phyloP scores from a whole-genome alignment of 805 yeast species.

The Isabelozyma pseudorhagii region DNA sequence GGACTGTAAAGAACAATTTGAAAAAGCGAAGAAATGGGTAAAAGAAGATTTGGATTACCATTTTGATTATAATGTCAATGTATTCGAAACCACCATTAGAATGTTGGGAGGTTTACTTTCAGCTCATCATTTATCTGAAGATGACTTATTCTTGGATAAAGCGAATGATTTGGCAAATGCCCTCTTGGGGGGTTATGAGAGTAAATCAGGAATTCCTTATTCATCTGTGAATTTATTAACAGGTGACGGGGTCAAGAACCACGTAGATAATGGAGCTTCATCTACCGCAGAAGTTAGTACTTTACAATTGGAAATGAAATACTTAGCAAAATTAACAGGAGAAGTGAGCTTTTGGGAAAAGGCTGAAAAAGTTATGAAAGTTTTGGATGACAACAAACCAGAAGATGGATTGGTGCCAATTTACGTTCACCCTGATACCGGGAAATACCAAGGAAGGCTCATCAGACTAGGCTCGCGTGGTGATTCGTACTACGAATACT shows the following conservation, averaged over 20 bases:
- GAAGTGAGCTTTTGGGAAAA: constrained; percentile 74
- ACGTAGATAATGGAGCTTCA: constrained; percentile 71
- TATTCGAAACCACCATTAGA: constrained; percentile 91
- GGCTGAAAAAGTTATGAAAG: constrained; percentile 70
- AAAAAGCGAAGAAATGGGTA: constrained; percentile 72
- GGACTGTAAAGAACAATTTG: constrained; percentile 63
- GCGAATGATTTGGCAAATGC: constrained; percentile 80
- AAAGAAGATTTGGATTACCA: constrained; percentile 63
- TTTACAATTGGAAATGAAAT: constrained; percentile 82
- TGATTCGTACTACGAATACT: constrained; percentile 88
- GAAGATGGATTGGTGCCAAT: constrained; percentile 81
- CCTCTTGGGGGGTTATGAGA: constrained; percentile 64
- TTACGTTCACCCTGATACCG: constrained; percentile 70
- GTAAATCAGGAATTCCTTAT: constrained; percentile 69
- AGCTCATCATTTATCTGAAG: constrained; percentile 68
- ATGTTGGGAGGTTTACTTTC: constrained; percentile 93
- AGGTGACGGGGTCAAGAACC: constrained; percentile 58
- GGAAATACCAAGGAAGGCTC: constrained; percentile 57
- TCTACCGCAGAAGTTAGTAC: constrained; percentile 91
- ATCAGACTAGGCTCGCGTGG: constrained; percentile 90
- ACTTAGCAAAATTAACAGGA: constrained; percentile 76
- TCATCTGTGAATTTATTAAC: constrained; percentile 71
- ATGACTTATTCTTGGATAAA: constrained; percentile 68
- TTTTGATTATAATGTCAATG: constrained; percentile 71
- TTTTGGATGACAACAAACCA: constrained; percentile 63